Conservation (phyloP, 192 early-diverging fungal genomes). For the Ambispora gerdemannii region DNA sequence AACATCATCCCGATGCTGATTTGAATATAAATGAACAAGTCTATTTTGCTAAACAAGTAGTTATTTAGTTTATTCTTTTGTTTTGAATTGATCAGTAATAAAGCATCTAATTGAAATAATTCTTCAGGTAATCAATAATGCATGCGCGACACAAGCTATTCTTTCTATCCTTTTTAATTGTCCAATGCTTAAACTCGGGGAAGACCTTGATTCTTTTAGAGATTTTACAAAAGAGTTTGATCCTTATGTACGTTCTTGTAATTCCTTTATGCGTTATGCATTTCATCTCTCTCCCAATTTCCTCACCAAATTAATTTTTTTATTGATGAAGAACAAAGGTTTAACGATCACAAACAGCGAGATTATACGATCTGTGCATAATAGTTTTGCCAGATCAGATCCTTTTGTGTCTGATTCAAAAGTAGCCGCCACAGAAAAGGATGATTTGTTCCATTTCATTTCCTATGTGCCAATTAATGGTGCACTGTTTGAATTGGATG, state of each 20-base stretch:
- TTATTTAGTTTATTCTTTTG: too few species aligned
- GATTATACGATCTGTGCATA: constrained; percentile 70
- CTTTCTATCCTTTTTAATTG: constrained; percentile 71
- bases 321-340: constrained; percentile 56
- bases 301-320: neutral
- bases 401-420: constrained; percentile 68
- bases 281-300: neutral
- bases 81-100: neutral
- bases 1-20: constrained; percentile 30
- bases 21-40: constrained; percentile 45
- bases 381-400: constrained; percentile 76
- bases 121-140: constrained; percentile 71
- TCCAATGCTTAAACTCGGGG: constrained; percentile 65
- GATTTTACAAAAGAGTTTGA: constrained; percentile 68
- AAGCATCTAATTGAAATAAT: neutral
- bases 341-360: constrained; percentile 78
- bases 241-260: constrained; percentile 52
- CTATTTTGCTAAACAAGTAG: constrained; percentile 68
- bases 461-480: constrained; percentile 73
- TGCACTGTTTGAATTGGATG: constrained; percentile 75
- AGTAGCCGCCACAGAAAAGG: constrained; percentile 53
- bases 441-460: constrained; percentile 80
- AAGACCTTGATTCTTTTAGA: constrained; percentile 63
- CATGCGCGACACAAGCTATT: constrained; percentile 85
- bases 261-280: neutral